These are phyloP conservation scores for Nicotiana rustica DNA, from an alignment of 305 asterid genomes.

Conservation along the genomic window DNA sequence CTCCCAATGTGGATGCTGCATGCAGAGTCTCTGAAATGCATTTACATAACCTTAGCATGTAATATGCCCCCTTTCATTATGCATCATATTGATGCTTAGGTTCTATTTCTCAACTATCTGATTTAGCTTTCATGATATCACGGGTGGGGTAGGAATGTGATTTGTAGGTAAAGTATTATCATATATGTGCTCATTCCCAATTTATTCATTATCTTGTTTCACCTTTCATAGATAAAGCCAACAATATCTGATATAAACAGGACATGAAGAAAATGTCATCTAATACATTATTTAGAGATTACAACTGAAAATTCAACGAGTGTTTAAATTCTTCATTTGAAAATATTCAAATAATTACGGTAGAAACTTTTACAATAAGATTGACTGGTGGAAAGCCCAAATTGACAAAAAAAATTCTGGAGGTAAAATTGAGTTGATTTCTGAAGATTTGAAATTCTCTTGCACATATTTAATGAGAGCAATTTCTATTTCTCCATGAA, in stretches of 20 bases:
- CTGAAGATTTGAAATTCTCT: background rate
- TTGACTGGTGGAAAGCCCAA: background rate
- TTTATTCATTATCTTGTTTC: conserved; percentile 1
- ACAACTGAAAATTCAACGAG: background rate
- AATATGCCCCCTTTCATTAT: conserved; percentile 8
- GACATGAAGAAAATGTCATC: background rate
- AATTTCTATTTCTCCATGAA: background rate
- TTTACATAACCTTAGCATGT: conserved; percentile 25
- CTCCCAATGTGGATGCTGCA: background rate
- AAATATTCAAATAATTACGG: conserved; percentile 14
- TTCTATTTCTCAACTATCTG: background rate
- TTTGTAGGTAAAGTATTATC: conserved; percentile 13
- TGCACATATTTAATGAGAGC: background rate
- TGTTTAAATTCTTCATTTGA: background rate
- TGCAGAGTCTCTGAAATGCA: conserved; percentile 14
- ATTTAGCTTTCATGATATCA: background rate
- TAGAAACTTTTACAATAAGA: background rate
- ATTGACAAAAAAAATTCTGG: background rate
- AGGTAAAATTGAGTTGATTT: background rate
- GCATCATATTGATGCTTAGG: conserved; percentile 31
- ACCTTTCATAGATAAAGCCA: background rate
- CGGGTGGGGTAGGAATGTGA: conserved; percentile 14
- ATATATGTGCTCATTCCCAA: background rate
- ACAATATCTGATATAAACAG: background rate
- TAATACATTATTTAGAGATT: background rate